Evolutionary conservation across 202 grass and related monocot genomes (phyloP).

Genomic region (Elaeis oleifera): DNA sequence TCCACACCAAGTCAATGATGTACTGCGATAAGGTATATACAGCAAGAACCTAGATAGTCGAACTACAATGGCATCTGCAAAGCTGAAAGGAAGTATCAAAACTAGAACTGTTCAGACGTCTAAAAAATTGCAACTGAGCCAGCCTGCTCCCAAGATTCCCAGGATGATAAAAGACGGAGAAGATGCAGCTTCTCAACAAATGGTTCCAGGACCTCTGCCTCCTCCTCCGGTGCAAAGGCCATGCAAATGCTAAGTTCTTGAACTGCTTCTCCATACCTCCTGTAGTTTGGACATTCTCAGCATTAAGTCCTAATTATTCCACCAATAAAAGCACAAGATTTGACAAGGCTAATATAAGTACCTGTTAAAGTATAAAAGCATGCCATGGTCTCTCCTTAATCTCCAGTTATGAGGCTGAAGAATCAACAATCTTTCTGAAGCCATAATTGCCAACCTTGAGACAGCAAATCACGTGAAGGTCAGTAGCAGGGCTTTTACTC

Average conservation of each 20-base stretch:
- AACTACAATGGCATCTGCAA: too few relatives aligned
- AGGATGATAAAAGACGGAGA: slow-evolving; percentile 32
- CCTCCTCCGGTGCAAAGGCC: slow-evolving; percentile 38
- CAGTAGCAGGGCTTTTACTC: background rate
- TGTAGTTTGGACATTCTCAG: slow-evolving; percentile 6
- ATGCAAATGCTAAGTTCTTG: slow-evolving; percentile 46
- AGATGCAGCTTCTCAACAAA: slow-evolving; percentile 40
- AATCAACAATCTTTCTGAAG: slow-evolving; percentile 34
- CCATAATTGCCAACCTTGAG: slow-evolving; percentile 35
- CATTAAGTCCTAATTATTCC: background rate
- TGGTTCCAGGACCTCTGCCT: slow-evolving; percentile 30
- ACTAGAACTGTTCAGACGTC: too few relatives aligned
- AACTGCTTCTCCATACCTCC: slow-evolving; percentile 34
- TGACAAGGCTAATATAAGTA: background rate
- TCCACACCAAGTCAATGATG: too few relatives aligned
- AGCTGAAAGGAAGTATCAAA: too few relatives aligned
- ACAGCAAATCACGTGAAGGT: background rate
- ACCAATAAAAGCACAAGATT: background rate
- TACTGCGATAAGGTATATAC: too few relatives aligned
- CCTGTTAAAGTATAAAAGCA: slow-evolving; percentile 40
- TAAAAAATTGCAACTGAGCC: slow-evolving; percentile 3
- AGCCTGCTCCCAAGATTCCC: slow-evolving; percentile 18
- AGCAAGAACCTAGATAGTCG: too few relatives aligned
- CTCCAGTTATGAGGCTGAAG: slow-evolving; percentile 39
- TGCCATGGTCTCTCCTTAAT: slow-evolving; percentile 35